A percentile compares a stretch with the other conserved stretches of the same genome.
Evolutionary conservation across 108 stramenopile genomes (phyloP).

Genomic region (Cylindrotheca fusiformis): DNA sequence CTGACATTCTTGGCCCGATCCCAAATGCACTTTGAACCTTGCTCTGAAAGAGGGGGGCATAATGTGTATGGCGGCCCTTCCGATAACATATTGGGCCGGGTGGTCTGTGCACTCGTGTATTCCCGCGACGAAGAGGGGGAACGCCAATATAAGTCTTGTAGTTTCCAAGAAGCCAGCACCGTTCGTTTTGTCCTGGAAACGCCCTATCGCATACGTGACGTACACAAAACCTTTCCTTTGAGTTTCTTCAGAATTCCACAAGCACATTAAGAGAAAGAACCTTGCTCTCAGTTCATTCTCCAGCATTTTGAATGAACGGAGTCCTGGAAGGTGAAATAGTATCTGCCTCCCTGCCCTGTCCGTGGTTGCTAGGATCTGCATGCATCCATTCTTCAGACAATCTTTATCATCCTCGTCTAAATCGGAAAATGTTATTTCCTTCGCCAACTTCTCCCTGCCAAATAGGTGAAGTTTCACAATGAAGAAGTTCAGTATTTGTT

Average conservation of each 20-base stretch:
- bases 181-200: neutral
- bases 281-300: neutral
- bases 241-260: neutral
- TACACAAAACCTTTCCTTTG: neutral
- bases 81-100: neutral
- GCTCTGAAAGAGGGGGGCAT: neutral
- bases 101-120: neutral
- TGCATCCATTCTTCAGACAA: too few species aligned
- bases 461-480: too few species aligned
- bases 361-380: too few species aligned
- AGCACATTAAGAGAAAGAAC: neutral
- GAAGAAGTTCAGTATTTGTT: too few species aligned
- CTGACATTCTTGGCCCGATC: constrained; percentile 4
- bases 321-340: neutral
- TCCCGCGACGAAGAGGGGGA: neutral
- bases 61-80: neutral
- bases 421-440: too few species aligned
- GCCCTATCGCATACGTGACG: neutral
- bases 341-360: constrained; percentile 24
- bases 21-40: neutral
- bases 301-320: neutral
- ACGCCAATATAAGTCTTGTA: neutral
- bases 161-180: neutral
- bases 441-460: too few species aligned
- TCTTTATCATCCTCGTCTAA: too few species aligned